Evolutionary conservation across 345 rosid species (phyloP).

Genomic region (Corchorus olitorius): DNA sequence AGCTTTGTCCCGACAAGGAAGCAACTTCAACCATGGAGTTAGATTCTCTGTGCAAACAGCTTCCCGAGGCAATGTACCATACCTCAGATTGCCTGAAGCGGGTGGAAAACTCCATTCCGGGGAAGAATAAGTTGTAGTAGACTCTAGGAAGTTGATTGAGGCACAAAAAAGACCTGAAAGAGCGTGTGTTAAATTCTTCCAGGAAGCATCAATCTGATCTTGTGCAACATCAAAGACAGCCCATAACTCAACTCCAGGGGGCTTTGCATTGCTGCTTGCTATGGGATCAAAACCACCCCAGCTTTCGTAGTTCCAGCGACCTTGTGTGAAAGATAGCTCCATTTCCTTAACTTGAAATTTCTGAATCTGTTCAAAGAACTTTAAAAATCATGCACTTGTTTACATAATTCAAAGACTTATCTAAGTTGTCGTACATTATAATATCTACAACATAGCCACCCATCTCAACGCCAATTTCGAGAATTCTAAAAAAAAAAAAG

Average conservation of each 20-base stretch:
- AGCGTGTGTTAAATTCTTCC: conserved; percentile 89
- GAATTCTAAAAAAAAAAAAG: not conserved
- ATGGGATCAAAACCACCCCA: conserved; percentile 96
- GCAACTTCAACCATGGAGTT: conserved; percentile 97
- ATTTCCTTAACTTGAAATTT: conserved; percentile 79
- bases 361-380: conserved; percentile 54
- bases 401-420: not conserved
- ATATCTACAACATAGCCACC: not conserved
- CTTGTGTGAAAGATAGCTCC: conserved; percentile 97
- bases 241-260: conserved; percentile 97
- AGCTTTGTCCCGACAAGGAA: conserved; percentile 94
- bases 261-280: conserved; percentile 88
- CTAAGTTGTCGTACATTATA: not conserved
- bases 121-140: conserved; percentile 71
- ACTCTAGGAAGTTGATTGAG: conserved; percentile 88
- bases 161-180: conserved; percentile 98
- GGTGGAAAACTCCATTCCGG: conserved; percentile 79
- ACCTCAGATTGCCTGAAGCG: conserved; percentile 62
- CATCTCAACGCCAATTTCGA: not conserved
- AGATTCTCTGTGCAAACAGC: conserved; percentile 98
- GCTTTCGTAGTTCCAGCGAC: conserved; percentile 95
- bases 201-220: conserved; percentile 70
- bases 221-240: conserved; percentile 86
- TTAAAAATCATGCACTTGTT: not conserved
- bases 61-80: conserved; percentile 94